These are phyloP conservation scores for Talaromyces thailandensis DNA, from an alignment of 495 filamentous ascomycete species.

Conservation along the genomic window DNA sequence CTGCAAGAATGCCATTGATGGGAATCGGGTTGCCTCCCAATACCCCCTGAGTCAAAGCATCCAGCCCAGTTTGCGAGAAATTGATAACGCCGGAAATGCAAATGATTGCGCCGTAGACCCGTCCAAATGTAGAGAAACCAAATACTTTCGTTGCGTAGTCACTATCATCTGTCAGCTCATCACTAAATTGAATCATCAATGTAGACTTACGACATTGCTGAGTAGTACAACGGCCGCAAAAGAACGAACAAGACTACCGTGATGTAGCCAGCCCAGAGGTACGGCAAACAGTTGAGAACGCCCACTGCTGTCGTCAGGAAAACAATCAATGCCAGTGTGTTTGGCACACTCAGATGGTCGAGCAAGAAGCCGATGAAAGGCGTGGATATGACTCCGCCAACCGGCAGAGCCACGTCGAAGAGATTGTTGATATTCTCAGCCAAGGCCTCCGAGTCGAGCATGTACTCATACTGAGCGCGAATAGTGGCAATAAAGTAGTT, in stretches of 20 bases:
- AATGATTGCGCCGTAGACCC: slow-evolving; percentile 86
- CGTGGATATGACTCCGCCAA: slow-evolving; percentile 74
- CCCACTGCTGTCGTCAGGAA: slow-evolving; percentile 67
- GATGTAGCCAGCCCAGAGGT: slow-evolving; percentile 62
- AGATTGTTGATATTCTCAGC: slow-evolving; percentile 68
- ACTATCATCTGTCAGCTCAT: slow-evolving; percentile 16
- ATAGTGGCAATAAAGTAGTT: slow-evolving; percentile 97
- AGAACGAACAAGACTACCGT: slow-evolving; percentile 69
- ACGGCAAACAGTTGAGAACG: slow-evolving; percentile 64
- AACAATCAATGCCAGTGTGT: slow-evolving; percentile 60
- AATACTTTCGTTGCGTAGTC: slow-evolving; percentile 95
- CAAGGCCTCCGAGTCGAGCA: slow-evolving; percentile 48
- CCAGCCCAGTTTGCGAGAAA: slow-evolving; percentile 73
- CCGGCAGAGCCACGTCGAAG: slow-evolving; percentile 81
- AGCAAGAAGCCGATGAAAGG: slow-evolving; percentile 83
- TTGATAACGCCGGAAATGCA: slow-evolving; percentile 80
- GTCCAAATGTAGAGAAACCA: slow-evolving; percentile 87
- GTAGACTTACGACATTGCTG: slow-evolving; percentile 42
- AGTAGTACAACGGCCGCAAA: slow-evolving; percentile 42
- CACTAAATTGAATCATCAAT: background rate
- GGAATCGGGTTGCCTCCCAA: slow-evolving; percentile 69
- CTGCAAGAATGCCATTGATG: slow-evolving; percentile 62
- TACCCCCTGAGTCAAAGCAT: slow-evolving; percentile 65
- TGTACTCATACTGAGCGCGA: slow-evolving; percentile 69
- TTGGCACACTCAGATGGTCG: slow-evolving; percentile 58